Percentiles rank a stretch among this genome's conserved stretches.
Conservation (phyloP, 139 green algal species). For the Volvox africanus region DNA sequence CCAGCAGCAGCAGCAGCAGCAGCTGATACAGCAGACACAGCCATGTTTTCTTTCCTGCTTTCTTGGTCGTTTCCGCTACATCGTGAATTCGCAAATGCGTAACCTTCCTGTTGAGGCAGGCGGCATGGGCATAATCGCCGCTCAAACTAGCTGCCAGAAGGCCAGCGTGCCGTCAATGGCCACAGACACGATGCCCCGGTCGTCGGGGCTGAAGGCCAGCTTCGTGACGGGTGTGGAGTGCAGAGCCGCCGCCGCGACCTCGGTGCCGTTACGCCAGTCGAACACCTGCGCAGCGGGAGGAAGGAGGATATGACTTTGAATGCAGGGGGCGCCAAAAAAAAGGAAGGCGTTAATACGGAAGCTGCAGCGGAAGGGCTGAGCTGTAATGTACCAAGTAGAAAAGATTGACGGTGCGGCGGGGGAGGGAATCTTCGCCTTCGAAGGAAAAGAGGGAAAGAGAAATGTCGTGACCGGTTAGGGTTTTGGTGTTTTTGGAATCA, state of each 20-base stretch:
- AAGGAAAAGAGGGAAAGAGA: too few relatives aligned
- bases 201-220: slow-evolving; percentile 29
- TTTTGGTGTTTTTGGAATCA: too few relatives aligned
- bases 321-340: background rate
- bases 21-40: too few relatives aligned
- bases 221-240: slow-evolving; percentile 30
- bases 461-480: too few relatives aligned
- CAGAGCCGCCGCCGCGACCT: background rate
- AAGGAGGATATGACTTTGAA: background rate
- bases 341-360: background rate
- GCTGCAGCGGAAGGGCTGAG: background rate
- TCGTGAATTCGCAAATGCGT: too few relatives aligned
- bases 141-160: slow-evolving; percentile 34
- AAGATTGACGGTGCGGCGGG: too few relatives aligned
- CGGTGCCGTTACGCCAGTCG: slow-evolving; percentile 30
- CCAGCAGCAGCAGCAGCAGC: too few relatives aligned
- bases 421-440: background rate
- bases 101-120: too few relatives aligned
- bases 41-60: too few relatives aligned
- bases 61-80: too few relatives aligned
- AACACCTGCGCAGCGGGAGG: slow-evolving; percentile 31
- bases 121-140: too few relatives aligned
- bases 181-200: slow-evolving; percentile 29
- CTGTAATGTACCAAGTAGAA: background rate
- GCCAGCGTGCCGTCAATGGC: background rate